Base-by-base conservation (phyloP, 2,329 filamentous ascomycete species). In the Alternaria postmessia region DNA sequence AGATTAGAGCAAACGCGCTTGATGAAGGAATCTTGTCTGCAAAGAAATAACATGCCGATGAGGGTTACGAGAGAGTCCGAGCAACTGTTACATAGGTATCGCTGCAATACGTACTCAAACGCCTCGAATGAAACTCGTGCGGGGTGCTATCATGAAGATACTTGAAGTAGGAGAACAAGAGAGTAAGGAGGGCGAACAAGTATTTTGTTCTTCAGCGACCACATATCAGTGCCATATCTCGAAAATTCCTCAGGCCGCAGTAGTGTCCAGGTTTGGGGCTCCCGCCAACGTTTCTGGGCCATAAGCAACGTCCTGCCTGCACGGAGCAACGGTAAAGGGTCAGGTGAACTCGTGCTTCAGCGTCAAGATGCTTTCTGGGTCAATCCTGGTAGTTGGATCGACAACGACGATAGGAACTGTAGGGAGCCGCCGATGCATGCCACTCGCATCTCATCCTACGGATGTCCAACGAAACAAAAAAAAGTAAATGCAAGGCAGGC, bases 211-310 rank as follows among this genome's bases (percentile, higher is more conserved):
- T 22, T 22, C 22, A 22, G 22, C 22, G 4, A 22, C 22, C 22
- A 1, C 22, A 22, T 5, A 22, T 22, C 22, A 22, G 22, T 22
- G 46, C 9, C 16, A 4, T n/a, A 18, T 9, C 20, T 38, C 20
- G 11, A 36, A 11, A 3, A 24, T 49, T 38, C 7, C 8, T 36
- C 14, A 3, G 14, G 2, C 28, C 20, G 20, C 18, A 22, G 4
- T 18, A 22, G 12, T 4, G 20, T 9, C 32, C 18, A 8, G 20
- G 30, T 36, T 12, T 6, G 22, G 18, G 30, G 20, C 18, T n/a
- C 18, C 22, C 51, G 41, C 34, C 41, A 54, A 36, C 11, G 28
- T 34, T 39, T 20, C 43, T 11, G 41, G 51, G 14, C 41, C 20
- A 26, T 16, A 12, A 9, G 3, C n/a, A 53, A 34, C 51, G 39